Evolutionary conservation across 352 stramenopile genomes (phyloP).

Genomic region (Globisporangium orthogonon): DNA sequence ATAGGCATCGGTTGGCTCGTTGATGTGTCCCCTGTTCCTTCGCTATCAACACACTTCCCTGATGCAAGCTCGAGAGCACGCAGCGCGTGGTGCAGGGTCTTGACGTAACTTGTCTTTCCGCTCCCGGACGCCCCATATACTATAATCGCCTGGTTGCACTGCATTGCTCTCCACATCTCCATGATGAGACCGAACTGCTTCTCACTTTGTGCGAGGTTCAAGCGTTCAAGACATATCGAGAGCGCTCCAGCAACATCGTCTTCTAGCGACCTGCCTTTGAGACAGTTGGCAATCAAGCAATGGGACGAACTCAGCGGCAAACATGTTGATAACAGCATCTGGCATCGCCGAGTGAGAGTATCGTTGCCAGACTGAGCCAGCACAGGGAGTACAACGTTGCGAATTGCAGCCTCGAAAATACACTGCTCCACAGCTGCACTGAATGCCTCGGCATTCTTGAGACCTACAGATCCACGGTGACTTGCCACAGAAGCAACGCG

Average conservation of each 20-base stretch:
- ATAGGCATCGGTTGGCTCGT: not conserved
- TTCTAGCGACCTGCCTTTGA: slow-evolving; percentile 1
- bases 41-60: not conserved
- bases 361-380: not conserved
- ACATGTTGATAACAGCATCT: slow-evolving; percentile 7
- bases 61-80: slow-evolving; percentile 34
- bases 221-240: slow-evolving; percentile 34
- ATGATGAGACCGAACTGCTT: slow-evolving; percentile 23
- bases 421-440: slow-evolving; percentile 7
- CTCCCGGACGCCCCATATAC: slow-evolving; percentile 30
- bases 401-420: slow-evolving; percentile 7
- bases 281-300: slow-evolving; percentile 13
- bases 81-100: slow-evolving; percentile 37
- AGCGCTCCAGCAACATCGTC: slow-evolving; percentile 38
- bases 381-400: not conserved
- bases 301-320: slow-evolving; percentile 25
- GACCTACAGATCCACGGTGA: not conserved
- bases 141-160: slow-evolving; percentile 20
- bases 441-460: not conserved
- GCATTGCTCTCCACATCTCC: slow-evolving; percentile 31
- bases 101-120: slow-evolving; percentile 50
- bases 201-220: slow-evolving; percentile 7
- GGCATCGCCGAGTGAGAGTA: slow-evolving; percentile 3
- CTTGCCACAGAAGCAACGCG: not conserved
- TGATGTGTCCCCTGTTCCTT: not conserved